Percentiles rank a stretch among this genome's conserved stretches.
These are phyloP conservation scores for Xylariales sp. DNA, from an alignment of 2,329 filamentous ascomycete species.

Conservation along the genomic window DNA sequence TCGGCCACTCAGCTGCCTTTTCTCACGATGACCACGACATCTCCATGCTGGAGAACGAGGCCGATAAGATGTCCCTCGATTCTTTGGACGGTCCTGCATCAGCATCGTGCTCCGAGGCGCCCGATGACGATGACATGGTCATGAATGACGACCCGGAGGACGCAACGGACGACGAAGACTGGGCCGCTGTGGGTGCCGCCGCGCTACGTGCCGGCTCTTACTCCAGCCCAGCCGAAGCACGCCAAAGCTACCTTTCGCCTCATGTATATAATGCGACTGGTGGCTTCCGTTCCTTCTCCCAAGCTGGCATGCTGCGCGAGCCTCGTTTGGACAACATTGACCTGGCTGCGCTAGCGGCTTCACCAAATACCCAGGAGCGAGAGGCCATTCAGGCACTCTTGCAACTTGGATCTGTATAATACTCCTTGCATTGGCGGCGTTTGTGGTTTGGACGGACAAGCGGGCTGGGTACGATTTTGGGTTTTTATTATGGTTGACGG, in stretches of 20 bases:
- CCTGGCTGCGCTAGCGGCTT: conserved; percentile 44
- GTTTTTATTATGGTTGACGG: conserved; percentile 14
- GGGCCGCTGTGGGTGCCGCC: conserved; percentile 83
- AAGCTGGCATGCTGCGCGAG: conserved; percentile 48
- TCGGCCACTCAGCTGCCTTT: conserved; percentile 69
- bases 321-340: conserved; percentile 48
- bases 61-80: conserved; percentile 91
- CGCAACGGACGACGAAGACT: conserved; percentile 93
- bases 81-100: conserved; percentile 61
- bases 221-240: conserved; percentile 49
- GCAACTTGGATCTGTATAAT: conserved; percentile 75
- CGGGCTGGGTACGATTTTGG: no score
- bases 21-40: conserved; percentile 66
- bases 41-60: conserved; percentile 76
- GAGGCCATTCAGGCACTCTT: conserved; percentile 79
- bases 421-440: conserved; percentile 52
- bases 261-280: conserved; percentile 44
- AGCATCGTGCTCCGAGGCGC: conserved; percentile 72
- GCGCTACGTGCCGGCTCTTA: conserved; percentile 70
- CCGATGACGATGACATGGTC: conserved; percentile 58
- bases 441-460: conserved; percentile 23
- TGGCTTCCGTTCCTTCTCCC: conserved; percentile 44
- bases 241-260: conserved; percentile 46
- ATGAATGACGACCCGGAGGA: conserved; percentile 77
- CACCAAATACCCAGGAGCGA: conserved; percentile 68